Evolutionary conservation across 2,329 filamentous ascomycete genomes (phyloP).

Genomic region (Periconia sp.): DNA sequence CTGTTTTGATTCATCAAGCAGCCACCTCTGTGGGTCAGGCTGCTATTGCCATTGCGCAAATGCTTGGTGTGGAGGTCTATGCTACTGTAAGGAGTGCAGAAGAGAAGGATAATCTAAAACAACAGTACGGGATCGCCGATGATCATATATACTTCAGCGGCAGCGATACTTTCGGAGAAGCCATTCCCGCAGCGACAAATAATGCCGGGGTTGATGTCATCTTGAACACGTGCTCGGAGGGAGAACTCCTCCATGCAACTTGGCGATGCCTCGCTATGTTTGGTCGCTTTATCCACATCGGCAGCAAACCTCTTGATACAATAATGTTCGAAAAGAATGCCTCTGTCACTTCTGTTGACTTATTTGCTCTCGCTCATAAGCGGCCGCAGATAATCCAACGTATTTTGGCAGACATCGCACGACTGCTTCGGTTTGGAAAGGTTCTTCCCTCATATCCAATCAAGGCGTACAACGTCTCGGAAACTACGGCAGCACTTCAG

Average conservation of each 20-base stretch:
- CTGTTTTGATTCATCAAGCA: slow-evolving; percentile 36
- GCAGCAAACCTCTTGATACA: not conserved
- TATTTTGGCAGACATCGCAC: slow-evolving; percentile 19
- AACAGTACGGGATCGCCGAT: slow-evolving; percentile 24
- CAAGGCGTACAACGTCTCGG: slow-evolving; percentile 17
- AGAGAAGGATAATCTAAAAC: slow-evolving; percentile 27
- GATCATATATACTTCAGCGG: slow-evolving; percentile 39
- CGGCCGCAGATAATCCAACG: slow-evolving; percentile 23
- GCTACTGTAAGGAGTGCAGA: slow-evolving; percentile 30
- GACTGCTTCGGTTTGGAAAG: slow-evolving; percentile 23
- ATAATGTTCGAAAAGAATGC: slow-evolving; percentile 18
- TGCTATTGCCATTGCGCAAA: slow-evolving; percentile 30
- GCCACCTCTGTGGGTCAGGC: slow-evolving; percentile 37
- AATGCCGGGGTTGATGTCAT: slow-evolving; percentile 44
- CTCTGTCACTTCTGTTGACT: slow-evolving; percentile 19
- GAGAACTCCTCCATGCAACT: slow-evolving; percentile 36
- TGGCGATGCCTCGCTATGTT: slow-evolving; percentile 53
- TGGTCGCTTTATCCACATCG: slow-evolving; percentile 21
- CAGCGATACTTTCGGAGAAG: slow-evolving; percentile 28
- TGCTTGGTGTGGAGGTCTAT: slow-evolving; percentile 27
- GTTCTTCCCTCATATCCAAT: slow-evolving; percentile 14
- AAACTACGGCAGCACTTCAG: slow-evolving; percentile 21
- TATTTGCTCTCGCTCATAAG: slow-evolving; percentile 14
- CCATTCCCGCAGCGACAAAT: slow-evolving; percentile 30
- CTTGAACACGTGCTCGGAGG: slow-evolving; percentile 32